Percentiles rank a stretch among this genome's conserved stretches.
Conservation (phyloP, 139 green algal species). For the Diplosphaera chodatii region DNA sequence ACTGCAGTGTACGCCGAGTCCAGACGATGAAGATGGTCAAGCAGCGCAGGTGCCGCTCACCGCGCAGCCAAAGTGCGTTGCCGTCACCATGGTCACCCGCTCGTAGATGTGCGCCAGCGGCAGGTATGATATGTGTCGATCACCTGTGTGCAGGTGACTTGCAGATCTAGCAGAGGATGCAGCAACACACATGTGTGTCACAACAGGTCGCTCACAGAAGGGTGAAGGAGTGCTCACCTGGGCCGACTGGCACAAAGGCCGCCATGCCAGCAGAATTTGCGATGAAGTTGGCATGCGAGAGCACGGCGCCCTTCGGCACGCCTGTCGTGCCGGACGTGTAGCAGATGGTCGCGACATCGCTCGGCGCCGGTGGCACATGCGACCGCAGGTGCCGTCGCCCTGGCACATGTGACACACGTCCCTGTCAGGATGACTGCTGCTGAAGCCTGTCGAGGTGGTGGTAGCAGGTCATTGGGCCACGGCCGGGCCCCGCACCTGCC, state of each 20-base stretch:
- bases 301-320: conserved; percentile 81
- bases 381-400: conserved; percentile 61
- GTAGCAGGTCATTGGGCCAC: too few relatives aligned
- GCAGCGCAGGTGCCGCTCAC: too few relatives aligned
- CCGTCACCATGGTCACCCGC: conserved; percentile 57
- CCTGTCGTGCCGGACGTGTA: conserved; percentile 94
- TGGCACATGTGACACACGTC: too few relatives aligned
- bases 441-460: too few relatives aligned
- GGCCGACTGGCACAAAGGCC: background rate
- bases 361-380: conserved; percentile 64
- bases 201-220: too few relatives aligned
- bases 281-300: conserved; percentile 77
- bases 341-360: conserved; percentile 84
- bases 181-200: too few relatives aligned
- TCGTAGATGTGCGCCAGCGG: conserved; percentile 95
- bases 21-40: too few relatives aligned
- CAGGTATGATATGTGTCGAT: conserved; percentile 83
- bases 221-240: too few relatives aligned
- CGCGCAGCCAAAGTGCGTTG: conserved; percentile 47
- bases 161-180: too few relatives aligned
- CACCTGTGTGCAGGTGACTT: conserved; percentile 37
- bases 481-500: conserved; percentile 6
- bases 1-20: too few relatives aligned
- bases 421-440: too few relatives aligned
- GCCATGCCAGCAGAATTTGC: conserved; percentile 50